These are phyloP conservation scores for Penicillium fuscoglaucum DNA, from an alignment of 2,329 filamentous ascomycete species.

Conservation along the genomic window DNA sequence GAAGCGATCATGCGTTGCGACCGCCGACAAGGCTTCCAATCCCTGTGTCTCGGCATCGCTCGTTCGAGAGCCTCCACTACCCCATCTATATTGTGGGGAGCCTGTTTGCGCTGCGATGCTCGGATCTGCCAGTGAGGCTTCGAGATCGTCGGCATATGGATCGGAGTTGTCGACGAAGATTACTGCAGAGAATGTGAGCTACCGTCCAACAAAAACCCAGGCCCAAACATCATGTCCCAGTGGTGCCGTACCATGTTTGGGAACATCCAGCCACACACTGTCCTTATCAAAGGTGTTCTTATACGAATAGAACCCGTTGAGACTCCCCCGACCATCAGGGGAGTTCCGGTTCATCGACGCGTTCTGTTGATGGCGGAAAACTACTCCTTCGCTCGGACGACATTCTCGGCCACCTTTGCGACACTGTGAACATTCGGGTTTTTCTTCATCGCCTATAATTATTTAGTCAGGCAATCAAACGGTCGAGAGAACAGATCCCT, in stretches of 20 bases:
- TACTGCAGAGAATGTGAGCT: slow-evolving; percentile 40
- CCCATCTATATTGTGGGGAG: slow-evolving; percentile 36
- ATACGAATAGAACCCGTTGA: slow-evolving; percentile 65
- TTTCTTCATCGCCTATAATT: slow-evolving; percentile 54
- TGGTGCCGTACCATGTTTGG: slow-evolving; percentile 52
- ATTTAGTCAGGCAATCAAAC: slow-evolving; percentile 4
- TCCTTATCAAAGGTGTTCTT: slow-evolving; percentile 64
- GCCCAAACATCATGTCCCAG: background rate
- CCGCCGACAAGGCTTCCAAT: slow-evolving; percentile 56
- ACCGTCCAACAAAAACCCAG: slow-evolving; percentile 1
- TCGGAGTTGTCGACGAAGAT: slow-evolving; percentile 64
- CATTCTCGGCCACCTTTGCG: slow-evolving; percentile 61
- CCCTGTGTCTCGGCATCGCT: slow-evolving; percentile 48
- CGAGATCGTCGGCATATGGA: slow-evolving; percentile 57
- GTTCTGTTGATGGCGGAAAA: slow-evolving; percentile 69
- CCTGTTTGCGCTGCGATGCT: slow-evolving; percentile 33
- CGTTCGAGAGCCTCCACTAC: slow-evolving; percentile 26
- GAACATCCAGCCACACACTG: slow-evolving; percentile 63
- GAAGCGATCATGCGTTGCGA: slow-evolving; percentile 48
- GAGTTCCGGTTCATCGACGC: slow-evolving; percentile 62
- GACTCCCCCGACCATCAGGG: slow-evolving; percentile 42
- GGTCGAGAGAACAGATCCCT: slow-evolving; percentile 10
- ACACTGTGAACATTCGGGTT: slow-evolving; percentile 62
- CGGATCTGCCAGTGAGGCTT: slow-evolving; percentile 35
- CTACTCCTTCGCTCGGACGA: slow-evolving; percentile 61